phyloP scores from a whole-genome alignment of 495 filamentous ascomycete species.

The Podospora sp. region DNA sequence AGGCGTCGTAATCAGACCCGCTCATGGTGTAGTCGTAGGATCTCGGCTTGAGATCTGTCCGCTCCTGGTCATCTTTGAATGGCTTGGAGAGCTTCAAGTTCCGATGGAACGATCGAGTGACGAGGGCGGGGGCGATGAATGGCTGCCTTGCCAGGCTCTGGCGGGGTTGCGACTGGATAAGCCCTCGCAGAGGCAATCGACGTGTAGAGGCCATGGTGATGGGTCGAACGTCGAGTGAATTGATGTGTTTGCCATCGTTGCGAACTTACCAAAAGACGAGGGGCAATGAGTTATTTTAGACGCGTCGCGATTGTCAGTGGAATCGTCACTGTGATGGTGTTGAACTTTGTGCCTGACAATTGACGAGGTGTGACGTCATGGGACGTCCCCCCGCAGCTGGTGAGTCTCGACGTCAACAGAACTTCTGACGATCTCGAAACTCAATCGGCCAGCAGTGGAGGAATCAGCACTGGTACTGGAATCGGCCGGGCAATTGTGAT shows the following conservation, averaged over 20 bases:
- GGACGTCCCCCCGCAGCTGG: background rate
- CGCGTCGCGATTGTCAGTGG: background rate
- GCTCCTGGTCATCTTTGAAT: conserved; percentile 48
- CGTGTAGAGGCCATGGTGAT: conserved; percentile 1
- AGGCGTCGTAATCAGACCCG: conserved; percentile 42
- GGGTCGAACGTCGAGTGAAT: background rate
- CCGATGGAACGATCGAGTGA: conserved; percentile 1
- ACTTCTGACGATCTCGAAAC: background rate
- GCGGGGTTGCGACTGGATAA: background rate
- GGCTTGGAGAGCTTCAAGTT: conserved; percentile 9
- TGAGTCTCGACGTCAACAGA: background rate
- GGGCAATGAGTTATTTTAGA: background rate
- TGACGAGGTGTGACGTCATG: conserved; percentile 24
- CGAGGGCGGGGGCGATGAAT: background rate
- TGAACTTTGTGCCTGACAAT: background rate
- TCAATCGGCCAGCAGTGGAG: background rate
- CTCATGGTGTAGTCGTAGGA: conserved; percentile 40
- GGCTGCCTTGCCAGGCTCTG: background rate
- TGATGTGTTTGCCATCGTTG: background rate
- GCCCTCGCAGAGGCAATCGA: background rate
- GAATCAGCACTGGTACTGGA: too few species aligned
- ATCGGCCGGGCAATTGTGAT: too few species aligned
- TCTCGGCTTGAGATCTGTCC: conserved; percentile 45
- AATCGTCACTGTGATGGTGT: conserved; percentile 9
- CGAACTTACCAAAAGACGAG: background rate